A percentile compares a stretch with the other conserved stretches of the same genome.
These are phyloP conservation scores for Fomitiporia mediterranea DNA, from an alignment of 1,284 basidiomycete species.

Conservation along the genomic window DNA sequence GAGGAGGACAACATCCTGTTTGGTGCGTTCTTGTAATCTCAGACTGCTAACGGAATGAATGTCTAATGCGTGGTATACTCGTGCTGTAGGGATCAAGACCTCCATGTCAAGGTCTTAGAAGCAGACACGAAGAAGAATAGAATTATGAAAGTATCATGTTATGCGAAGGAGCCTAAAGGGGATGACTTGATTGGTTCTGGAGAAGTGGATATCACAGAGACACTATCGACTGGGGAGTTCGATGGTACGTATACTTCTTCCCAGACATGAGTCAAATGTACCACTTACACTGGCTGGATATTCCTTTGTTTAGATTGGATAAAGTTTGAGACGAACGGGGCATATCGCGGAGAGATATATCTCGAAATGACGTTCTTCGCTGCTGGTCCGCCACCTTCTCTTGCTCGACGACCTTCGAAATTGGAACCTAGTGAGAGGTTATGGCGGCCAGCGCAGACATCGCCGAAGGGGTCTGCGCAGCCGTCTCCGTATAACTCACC, in stretches of 20 bases:
- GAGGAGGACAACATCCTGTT: constrained; percentile 72
- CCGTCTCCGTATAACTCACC: background rate
- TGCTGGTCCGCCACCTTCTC: constrained; percentile 49
- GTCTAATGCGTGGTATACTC: background rate
- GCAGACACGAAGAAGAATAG: constrained; percentile 43
- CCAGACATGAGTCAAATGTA: too few relatives aligned
- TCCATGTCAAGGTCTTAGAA: constrained; percentile 56
- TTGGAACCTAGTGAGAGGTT: constrained; percentile 42
- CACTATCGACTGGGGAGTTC: constrained; percentile 67
- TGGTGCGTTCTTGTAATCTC: constrained; percentile 36
- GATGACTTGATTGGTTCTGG: constrained; percentile 63
- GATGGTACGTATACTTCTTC: constrained; percentile 47
- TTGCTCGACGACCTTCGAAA: constrained; percentile 43
- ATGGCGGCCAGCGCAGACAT: constrained; percentile 10
- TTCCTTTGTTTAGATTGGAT: constrained; percentile 57
- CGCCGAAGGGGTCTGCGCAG: constrained; percentile 12
- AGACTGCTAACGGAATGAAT: too few relatives aligned
- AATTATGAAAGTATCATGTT: constrained; percentile 59
- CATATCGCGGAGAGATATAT: constrained; percentile 63
- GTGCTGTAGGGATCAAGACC: constrained; percentile 48
- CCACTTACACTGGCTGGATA: background rate
- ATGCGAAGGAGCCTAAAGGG: constrained; percentile 52
- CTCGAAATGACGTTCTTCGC: constrained; percentile 76
- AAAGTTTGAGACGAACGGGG: constrained; percentile 44
- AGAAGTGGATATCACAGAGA: constrained; percentile 59